These are phyloP conservation scores for Backusella parvicylindrica DNA, from an alignment of 192 early-diverging fungal genomes.

Conservation along the genomic window DNA sequence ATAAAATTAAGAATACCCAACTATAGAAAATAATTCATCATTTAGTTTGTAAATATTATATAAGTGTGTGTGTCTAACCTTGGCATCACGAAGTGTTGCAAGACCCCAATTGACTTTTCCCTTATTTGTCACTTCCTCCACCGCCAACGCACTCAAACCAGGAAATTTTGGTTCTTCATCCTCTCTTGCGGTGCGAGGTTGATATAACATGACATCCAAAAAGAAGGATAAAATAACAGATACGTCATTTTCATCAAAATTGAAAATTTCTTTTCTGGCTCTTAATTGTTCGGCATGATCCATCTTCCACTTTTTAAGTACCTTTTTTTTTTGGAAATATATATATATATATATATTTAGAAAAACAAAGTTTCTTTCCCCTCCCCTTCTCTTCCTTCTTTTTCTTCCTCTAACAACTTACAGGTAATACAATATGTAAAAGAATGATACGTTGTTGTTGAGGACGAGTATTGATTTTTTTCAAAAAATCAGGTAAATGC, in stretches of 20 bases:
- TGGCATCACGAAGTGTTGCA: constrained; percentile 26
- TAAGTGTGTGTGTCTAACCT: constrained; percentile 3
- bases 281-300: constrained; percentile 35
- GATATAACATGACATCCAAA: constrained; percentile 67
- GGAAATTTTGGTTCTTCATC: constrained; percentile 31
- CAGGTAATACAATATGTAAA: constrained; percentile 63
- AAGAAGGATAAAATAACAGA: constrained; percentile 52
- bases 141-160: constrained; percentile 52
- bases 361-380: too few species aligned
- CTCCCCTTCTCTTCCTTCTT: too few species aligned
- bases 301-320: constrained; percentile 40
- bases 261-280: constrained; percentile 47
- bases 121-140: constrained; percentile 65
- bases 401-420: constrained; percentile 24
- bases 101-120: constrained; percentile 68
- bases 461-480: constrained; percentile 54
- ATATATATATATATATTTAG: not conserved
- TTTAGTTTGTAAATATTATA: too few species aligned
- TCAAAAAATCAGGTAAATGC: constrained; percentile 60
- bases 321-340: constrained; percentile 21
- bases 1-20: constrained; percentile 44
- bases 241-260: constrained; percentile 54
- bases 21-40: constrained; percentile 38
- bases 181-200: constrained; percentile 21
- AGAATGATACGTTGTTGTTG: constrained; percentile 58